These are phyloP conservation scores for Nitzschia palea DNA, from an alignment of 108 stramenopile genomes.

Conservation along the genomic window DNA sequence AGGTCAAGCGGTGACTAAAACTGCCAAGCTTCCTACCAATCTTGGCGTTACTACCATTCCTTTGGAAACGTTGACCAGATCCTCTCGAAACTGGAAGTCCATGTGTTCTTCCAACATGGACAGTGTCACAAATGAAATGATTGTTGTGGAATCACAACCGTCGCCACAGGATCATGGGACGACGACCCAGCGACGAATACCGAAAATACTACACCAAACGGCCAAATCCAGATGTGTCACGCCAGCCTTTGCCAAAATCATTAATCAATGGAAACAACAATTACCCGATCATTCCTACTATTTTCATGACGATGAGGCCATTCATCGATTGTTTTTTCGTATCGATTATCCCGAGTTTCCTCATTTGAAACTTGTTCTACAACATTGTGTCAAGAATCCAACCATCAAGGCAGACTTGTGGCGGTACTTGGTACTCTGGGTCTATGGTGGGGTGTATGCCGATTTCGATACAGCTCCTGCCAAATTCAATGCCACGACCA, in stretches of 20 bases:
- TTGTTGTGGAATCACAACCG: neutral
- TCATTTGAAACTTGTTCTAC: constrained; percentile 21
- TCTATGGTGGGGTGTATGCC: constrained; percentile 49
- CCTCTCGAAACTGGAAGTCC: neutral
- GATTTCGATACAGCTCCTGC: constrained; percentile 56
- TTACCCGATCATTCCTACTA: constrained; percentile 41
- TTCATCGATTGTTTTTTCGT: constrained; percentile 35
- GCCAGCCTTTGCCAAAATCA: constrained; percentile 14
- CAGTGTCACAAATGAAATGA: neutral
- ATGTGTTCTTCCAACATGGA: neutral
- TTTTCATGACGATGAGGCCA: constrained; percentile 64
- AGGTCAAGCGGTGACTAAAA: constrained; percentile 10
- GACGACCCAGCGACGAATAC: constrained; percentile 25
- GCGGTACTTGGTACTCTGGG: constrained; percentile 57
- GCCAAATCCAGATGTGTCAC: constrained; percentile 43
- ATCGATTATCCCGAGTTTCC: constrained; percentile 50
- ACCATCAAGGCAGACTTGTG: constrained; percentile 52
- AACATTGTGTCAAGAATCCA: constrained; percentile 32
- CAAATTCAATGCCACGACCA: constrained; percentile 26
- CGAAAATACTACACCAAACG: constrained; percentile 45
- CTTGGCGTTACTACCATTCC: neutral
- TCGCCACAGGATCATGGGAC: no score
- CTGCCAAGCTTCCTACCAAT: neutral
- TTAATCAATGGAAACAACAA: constrained; percentile 34
- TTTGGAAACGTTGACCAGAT: neutral